These are phyloP conservation scores for Neurospora africana DNA, from an alignment of 495 filamentous ascomycete genomes.

Conservation along the genomic window DNA sequence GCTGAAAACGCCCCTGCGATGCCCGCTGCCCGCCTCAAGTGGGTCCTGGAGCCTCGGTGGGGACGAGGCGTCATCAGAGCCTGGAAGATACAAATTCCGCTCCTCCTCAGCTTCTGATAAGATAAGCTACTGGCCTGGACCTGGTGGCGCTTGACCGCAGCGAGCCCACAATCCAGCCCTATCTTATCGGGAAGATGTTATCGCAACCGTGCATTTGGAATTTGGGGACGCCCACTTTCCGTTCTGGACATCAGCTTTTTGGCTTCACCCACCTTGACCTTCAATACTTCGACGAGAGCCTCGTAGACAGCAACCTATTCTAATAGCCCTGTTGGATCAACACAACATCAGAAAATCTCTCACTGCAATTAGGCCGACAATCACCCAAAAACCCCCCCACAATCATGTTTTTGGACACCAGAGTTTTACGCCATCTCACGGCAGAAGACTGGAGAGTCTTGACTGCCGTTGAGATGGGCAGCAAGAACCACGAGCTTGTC, in stretches of 20 bases:
- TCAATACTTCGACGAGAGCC: not conserved
- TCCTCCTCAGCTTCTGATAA: not conserved
- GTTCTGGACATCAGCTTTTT: not conserved
- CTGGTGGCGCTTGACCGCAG: not conserved
- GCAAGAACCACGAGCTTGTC: constrained; percentile 93
- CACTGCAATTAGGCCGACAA: not conserved
- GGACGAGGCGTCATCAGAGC: not conserved
- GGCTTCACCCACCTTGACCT: not conserved
- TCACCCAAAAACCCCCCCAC: not conserved
- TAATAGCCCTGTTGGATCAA: not conserved
- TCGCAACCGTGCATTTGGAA: not conserved
- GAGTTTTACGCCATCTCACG: constrained; percentile 81
- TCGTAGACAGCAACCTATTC: not conserved
- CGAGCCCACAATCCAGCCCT: not conserved
- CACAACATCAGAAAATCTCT: not conserved
- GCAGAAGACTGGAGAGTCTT: constrained; percentile 92
- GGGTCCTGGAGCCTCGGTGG: not conserved
- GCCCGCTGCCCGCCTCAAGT: not conserved
- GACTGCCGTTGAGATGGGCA: constrained; percentile 84
- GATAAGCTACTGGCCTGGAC: not conserved
- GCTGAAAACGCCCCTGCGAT: not conserved
- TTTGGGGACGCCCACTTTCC: constrained; percentile 3
- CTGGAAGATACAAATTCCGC: constrained; percentile 1
- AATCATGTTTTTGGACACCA: constrained; percentile 61
- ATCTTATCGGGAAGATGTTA: constrained; percentile 7